Base-by-base conservation (phyloP, 257 asterid species). In the Paulownia fortunei region DNA sequence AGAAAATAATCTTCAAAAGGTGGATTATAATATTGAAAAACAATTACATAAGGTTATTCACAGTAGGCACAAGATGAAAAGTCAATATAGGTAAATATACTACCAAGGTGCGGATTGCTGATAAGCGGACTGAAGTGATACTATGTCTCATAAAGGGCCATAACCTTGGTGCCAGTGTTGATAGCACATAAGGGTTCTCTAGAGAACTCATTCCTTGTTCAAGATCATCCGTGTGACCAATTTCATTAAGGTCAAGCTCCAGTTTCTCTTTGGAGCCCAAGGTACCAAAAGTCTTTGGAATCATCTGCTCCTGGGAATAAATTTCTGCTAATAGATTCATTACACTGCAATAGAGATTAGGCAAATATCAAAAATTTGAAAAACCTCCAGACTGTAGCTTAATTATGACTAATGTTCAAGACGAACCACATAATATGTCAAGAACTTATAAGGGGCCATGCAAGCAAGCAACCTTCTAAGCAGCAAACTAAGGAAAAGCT, bases 111-210 rank as follows among this genome's bases (percentile, higher is more conserved):
- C 97, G 97, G 72, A 96, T 96, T 74, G 99, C 98, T 76, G 99
- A 88, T 81, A 89, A 89, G 71, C 99, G 97, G 76, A 96, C 99
- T 63, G 99, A 96, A 68, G 95, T 88, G 87, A 96, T 96, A 76
- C 92, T 93, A 78, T 96, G 99, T 71, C 99, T 92, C 98, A 96
- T 96, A 83, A 96, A 96, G 12, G 99, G 99, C 99, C 99, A 96
- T 78, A 96, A 82, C 75, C 99, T 82, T 32, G 99, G 99, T 24
- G 99, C 99, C 80, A 96, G 82, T 67, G 89, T 90, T 69, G 99
- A 90, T 64, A 96, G 84, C 88, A 87, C 86, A 77, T 86, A 82
- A 26, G 94, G 98, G 85, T 89, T 93, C 76, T 88, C 98, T 5
- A 87, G 88, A 82, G 92, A 89, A 81, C 85, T 82, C 41, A 76